Evolutionary conservation across 2,329 filamentous ascomycete species (phyloP).

Genomic region (Sphaerulina musiva): DNA sequence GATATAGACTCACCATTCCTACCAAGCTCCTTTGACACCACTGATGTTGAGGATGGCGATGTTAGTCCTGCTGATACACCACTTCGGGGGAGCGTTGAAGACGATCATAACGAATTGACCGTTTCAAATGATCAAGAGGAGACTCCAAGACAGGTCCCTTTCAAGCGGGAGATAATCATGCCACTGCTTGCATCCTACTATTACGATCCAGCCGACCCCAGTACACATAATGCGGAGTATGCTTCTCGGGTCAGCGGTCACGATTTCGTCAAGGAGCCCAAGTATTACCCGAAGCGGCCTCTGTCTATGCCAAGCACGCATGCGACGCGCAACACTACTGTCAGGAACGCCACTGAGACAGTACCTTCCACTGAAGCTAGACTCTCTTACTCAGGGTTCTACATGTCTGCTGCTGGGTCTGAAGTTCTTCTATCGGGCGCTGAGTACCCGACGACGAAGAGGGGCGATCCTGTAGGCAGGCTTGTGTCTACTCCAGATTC

Average conservation of each 20-base stretch:
- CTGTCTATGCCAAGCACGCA: neutral
- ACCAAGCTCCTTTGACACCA: conserved; percentile 35
- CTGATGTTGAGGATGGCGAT: conserved; percentile 34
- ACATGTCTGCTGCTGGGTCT: neutral
- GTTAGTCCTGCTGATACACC: conserved; percentile 26
- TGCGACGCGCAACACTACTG: neutral
- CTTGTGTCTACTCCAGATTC: conserved; percentile 63
- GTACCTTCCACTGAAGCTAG: neutral
- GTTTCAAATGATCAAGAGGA: conserved; percentile 11
- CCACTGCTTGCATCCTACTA: conserved; percentile 41
- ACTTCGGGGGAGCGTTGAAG: neutral
- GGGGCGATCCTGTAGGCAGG: conserved; percentile 43
- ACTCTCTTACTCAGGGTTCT: neutral
- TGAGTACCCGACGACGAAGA: neutral
- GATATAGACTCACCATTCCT: conserved; percentile 42
- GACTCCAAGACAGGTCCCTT: conserved; percentile 21
- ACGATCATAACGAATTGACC: neutral
- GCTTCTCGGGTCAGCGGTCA: conserved; percentile 41
- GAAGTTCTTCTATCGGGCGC: neutral
- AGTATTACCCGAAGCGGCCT: conserved; percentile 15
- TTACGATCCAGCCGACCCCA: conserved; percentile 39
- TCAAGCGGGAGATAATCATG: conserved; percentile 42
- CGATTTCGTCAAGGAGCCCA: conserved; percentile 35
- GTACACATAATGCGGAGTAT: conserved; percentile 43
- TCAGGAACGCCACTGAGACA: neutral